phyloP scores from a whole-genome alignment of 2,329 filamentous ascomycete species.

The Colletotrichum horii region DNA sequence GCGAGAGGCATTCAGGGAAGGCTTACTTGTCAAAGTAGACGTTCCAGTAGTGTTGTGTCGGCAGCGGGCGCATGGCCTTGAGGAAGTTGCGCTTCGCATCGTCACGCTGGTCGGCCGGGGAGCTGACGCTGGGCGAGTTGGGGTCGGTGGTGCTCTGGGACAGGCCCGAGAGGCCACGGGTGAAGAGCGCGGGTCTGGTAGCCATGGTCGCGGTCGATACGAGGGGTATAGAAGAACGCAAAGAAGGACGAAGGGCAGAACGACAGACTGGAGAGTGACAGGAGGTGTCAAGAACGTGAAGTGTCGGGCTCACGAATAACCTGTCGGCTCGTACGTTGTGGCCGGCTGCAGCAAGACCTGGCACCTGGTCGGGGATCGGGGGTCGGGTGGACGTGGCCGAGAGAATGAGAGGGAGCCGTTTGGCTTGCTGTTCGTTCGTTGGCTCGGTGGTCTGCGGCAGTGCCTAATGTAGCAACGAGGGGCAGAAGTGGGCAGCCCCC shows the following conservation, averaged over 20 bases:
- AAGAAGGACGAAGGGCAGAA: neutral
- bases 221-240: neutral
- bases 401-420: neutral
- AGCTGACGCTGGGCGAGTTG: conserved; percentile 65
- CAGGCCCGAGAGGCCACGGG: conserved; percentile 66
- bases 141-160: conserved; percentile 60
- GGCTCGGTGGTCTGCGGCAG: conserved; percentile 11
- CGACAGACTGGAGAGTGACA: neutral
- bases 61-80: conserved; percentile 73
- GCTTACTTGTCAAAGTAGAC: conserved; percentile 69
- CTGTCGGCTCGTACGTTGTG: conserved; percentile 2
- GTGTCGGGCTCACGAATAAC: neutral
- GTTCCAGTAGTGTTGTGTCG: conserved; percentile 82
- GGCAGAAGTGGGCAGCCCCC: conserved; percentile 15
- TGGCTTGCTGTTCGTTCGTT: conserved; percentile 14
- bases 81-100: conserved; percentile 85
- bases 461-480: conserved; percentile 21
- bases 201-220: conserved; percentile 51
- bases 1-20: neutral
- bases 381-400: conserved; percentile 10
- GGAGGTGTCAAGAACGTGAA: neutral
- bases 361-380: conserved; percentile 9
- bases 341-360: neutral
- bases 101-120: conserved; percentile 76
- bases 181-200: conserved; percentile 62